Conservation (phyloP, 768 basidiomycete species). For the Tulasnella sp. region DNA sequence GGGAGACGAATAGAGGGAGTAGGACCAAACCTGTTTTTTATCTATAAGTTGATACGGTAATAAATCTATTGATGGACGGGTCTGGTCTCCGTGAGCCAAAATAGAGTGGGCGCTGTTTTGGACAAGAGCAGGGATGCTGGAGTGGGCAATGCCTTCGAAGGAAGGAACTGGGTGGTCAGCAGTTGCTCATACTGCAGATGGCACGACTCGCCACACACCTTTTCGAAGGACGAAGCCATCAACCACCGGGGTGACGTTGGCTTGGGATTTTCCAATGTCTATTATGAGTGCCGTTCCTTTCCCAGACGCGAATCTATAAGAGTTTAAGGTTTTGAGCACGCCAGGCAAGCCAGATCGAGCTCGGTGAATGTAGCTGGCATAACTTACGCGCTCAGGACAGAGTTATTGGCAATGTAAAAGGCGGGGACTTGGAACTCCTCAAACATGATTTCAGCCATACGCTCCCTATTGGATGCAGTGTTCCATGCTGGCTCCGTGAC, state of each 20-base stretch:
- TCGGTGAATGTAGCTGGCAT: not conserved
- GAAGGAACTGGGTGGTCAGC: not conserved
- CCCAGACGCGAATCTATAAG: conserved; percentile 88
- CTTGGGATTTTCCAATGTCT: conserved; percentile 84
- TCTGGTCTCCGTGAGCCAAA: conserved; percentile 49
- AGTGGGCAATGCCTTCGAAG: conserved; percentile 75
- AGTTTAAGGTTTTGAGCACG: not conserved
- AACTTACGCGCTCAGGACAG: conserved; percentile 85
- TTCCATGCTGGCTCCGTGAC: conserved; percentile 98
- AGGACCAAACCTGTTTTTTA: conserved; percentile 57
- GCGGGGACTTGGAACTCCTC: conserved; percentile 94
- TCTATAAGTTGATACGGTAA: conserved; percentile 85
- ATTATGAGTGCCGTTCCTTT: conserved; percentile 96
- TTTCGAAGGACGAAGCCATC: conserved; percentile 97
- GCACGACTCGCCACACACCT: conserved; percentile 47
- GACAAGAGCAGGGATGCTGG: conserved; percentile 73
- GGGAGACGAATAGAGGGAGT: conserved; percentile 20
- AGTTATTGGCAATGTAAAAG: conserved; percentile 93
- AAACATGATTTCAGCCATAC: conserved; percentile 96
- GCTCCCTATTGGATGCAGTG: conserved; percentile 83
- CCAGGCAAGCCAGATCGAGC: not conserved
- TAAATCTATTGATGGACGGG: conserved; percentile 60
- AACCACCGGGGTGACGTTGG: conserved; percentile 91
- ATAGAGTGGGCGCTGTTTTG: conserved; percentile 72
- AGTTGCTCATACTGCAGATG: not conserved